Conservation (phyloP, 257 asterid species). For the Nyctanthes arbortristis region DNA sequence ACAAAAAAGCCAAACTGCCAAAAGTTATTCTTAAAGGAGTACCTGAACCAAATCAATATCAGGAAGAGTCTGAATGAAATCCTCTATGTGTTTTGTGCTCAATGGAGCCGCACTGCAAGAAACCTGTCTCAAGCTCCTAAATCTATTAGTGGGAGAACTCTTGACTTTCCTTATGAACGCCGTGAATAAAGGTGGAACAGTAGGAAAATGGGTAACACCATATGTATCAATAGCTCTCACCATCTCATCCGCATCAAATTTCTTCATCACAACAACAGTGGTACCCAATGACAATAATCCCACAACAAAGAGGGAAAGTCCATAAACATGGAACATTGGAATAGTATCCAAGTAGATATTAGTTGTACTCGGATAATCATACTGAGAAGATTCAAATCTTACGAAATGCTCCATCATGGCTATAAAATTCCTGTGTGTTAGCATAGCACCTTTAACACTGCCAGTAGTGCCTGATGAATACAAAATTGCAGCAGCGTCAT, state of each 20-base stretch:
- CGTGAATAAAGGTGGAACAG: conserved; percentile 64
- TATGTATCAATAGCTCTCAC: conserved; percentile 58
- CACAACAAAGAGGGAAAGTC: conserved; percentile 62
- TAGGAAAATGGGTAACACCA: conserved; percentile 65
- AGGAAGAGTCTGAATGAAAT: conserved; percentile 57
- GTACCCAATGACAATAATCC: conserved; percentile 75
- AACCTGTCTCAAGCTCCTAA: conserved; percentile 70
- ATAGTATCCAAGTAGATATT: conserved; percentile 59
- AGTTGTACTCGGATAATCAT: conserved; percentile 40
- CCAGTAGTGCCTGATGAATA: conserved; percentile 88
- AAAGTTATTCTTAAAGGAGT: background rate
- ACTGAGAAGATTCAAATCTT: conserved; percentile 65
- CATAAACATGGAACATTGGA: conserved; percentile 85
- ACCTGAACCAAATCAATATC: conserved; percentile 85
- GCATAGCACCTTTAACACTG: conserved; percentile 58
- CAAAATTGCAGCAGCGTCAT: conserved; percentile 70
- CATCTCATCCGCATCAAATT: conserved; percentile 62
- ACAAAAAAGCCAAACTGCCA: background rate
- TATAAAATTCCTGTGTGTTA: conserved; percentile 72
- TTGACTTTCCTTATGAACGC: conserved; percentile 56
- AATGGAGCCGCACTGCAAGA: conserved; percentile 82
- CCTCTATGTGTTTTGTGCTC: conserved; percentile 43
- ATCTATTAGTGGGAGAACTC: conserved; percentile 24
- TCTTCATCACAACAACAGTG: conserved; percentile 60
- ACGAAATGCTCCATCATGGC: conserved; percentile 61